Base-by-base conservation (phyloP, 2,329 filamentous ascomycete species). In the Diaporthe sp. region DNA sequence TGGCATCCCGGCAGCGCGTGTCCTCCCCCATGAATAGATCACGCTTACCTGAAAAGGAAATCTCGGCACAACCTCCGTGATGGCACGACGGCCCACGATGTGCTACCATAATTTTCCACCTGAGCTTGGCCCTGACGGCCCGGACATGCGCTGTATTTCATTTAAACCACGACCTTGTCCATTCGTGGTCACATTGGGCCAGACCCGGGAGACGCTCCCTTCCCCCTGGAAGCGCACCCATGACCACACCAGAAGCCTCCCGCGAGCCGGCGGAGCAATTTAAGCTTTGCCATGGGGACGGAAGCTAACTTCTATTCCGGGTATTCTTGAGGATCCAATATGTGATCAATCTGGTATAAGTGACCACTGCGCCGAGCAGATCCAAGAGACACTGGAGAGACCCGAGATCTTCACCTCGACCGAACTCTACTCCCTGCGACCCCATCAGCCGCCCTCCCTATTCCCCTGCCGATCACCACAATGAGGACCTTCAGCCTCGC, bases 61-160 rank as follows among this genome's bases (percentile, higher is more conserved):
- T 74, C 61, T 74, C 73, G 73, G 73, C 53, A 63, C 44, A 47
- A n/a, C 55, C 73, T 74, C 73, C 73, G 73, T n/a, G 61, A 37
- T 72, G 27, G 61, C 19, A 44, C 61, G 30, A 68, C 69, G 39
- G 44, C 6, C 72, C 56, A 65, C 35, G 19, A 27, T 22, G 22
- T 56, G n/a, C 44, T 51, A 56, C 27, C 37, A 17, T 51, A 25
- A 37, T 50, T 37, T 56, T 50, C 37, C 19, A n/a, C n/a, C 39
- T n/a, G 32, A 25, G 9, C 27, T n/a, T 71, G 44, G 55, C 27
- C 32, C 39, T 42, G 30, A 32, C 56, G 69, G 56, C 17, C 69
- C 69, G 69, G n/a, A 19, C 25, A 63, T 51, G 56, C 56, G 56
- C 32, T 47, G n/a, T n/a, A 9, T 4, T 30, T 71, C 56, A 47